Base-by-base conservation (phyloP, 805 yeast genomes). In the Nakazawaea peltata region DNA sequence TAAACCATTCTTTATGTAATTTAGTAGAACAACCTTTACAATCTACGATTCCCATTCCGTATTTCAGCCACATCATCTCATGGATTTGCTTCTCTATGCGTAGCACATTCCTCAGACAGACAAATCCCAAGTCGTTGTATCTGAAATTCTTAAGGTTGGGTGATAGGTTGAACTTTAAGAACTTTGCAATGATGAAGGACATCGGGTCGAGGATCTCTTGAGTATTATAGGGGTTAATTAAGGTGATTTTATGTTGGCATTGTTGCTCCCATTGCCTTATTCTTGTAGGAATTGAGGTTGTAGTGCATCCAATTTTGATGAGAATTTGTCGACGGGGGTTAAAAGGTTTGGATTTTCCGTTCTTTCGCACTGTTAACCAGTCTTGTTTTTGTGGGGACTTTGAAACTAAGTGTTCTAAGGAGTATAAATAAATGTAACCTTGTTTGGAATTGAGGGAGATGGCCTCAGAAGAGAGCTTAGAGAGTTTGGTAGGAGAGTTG, bases 1-100 rank as follows among this genome's bases (percentile, higher is more conserved):
- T 48, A 41, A 74, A 74, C 79, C 80, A 74, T 45, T 74, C 81
- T 12, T 57, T 58, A 46, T 74, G 81, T 10, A 65, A 48, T 24
- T 57, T 58, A 16, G 13, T 14, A 7, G 6, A 3, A 46, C 79
- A 73, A 3, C 69, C 69, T 11, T 61, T 61, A 47, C 81, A 74
- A 35, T 54, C 61, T 11, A 74, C 49, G 29, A 57, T 61, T 2
- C 78, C 77, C 19, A 53, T 51, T 1, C 80, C 80, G 43, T 61
- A 74, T 26, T 37, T 49, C 7, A 40, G 34, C 13, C 66, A 48
- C 12, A 74, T 47, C 8, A 37, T 35, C 9, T 39, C 40, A 45
- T 74, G 81, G 3, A 74, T 62, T 12, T 44, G 44, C 25, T 50
- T 46, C 41, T 74, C 81, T 0, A 68, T 59, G 21, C 37, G 31